A percentile compares a stretch with the other conserved stretches of the same genome.
Evolutionary conservation across 208 protist species (phyloP).

Genomic region (Trypanosoma boissoni): DNA sequence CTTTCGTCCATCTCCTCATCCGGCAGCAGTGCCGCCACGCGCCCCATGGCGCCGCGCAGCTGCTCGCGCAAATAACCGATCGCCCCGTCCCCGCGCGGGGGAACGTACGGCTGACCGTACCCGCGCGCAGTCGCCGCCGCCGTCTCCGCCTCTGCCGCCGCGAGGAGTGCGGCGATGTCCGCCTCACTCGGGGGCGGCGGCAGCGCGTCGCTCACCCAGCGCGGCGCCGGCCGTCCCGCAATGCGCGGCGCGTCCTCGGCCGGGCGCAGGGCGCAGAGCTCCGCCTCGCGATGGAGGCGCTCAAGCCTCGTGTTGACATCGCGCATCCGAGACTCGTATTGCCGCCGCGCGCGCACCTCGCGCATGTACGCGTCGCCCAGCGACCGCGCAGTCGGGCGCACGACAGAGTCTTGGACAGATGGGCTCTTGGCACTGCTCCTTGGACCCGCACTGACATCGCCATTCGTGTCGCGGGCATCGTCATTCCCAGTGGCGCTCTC

Average conservation of each 20-base stretch:
- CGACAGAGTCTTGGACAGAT: neutral
- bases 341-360: conserved; percentile 8
- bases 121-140: conserved; percentile 10
- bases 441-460: no score
- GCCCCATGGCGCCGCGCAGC: conserved; percentile 6
- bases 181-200: conserved; percentile 30
- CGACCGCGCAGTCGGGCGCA: conserved; percentile 2
- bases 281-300: conserved; percentile 23
- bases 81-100: neutral
- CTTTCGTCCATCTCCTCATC: neutral
- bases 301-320: conserved; percentile 43
- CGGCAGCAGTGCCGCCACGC: conserved; percentile 17
- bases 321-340: conserved; percentile 16
- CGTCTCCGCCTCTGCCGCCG: conserved; percentile 43
- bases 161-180: conserved; percentile 38
- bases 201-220: conserved; percentile 7
- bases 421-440: neutral
- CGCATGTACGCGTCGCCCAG: conserved; percentile 58
- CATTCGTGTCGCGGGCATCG: no score
- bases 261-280: conserved; percentile 22
- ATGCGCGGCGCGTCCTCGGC: conserved; percentile 25
- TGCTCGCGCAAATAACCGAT: conserved; percentile 20
- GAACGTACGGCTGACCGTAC: neutral
- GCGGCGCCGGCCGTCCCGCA: conserved; percentile 10
- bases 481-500: no score